Base-by-base conservation (phyloP, 2,329 filamentous ascomycete species). In the Ophiostoma himal-ulmi region DNA sequence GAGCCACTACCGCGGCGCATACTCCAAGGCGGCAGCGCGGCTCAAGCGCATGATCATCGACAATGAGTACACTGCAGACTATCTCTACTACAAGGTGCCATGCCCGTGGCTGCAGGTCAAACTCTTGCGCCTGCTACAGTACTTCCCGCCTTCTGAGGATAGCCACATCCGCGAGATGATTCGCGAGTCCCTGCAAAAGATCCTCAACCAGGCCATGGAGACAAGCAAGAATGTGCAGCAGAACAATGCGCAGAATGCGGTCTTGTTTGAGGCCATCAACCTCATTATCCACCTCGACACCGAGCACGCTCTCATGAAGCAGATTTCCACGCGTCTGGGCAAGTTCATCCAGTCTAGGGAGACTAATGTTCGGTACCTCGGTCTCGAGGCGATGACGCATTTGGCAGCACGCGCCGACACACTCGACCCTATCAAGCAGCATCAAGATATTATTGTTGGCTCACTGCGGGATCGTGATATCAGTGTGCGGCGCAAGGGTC, bases 81-180 rank as follows among this genome's bases (percentile, higher is more conserved):
- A 99, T 78, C 87, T 97, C 36, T 99, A 99, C 82, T 99, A 99
- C 84, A 97, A 97, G 77, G 95, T 99, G n/a, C 95, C 95, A 0
- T 99, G 95, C 78, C 95, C 95, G 2, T 99, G 95, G 95, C 89
- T 99, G 71, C 94, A 98, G 80, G 91, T 98, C 77, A 99, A 99
- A 82, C 85, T 99, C 22, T 81, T 99, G 74, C 89, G 94, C 73
- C 81, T 99, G 72, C 84, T 99, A 74, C 95, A 99, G 80, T 99
- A 98, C 79, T 99, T 97, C 79, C 91, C 94, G 36, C 94, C 95
- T 65, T 96, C 95, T 78, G 94, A 98, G 77, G 95, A 99, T 78
- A 93, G 91, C 41, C 92, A 97, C 78, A 89, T 97, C 57, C 91
- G 94, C 70, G 90, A 93, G 64, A 89, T 99, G 81, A 95, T 99